Evolutionary conservation across 148 eudicot species (phyloP).

Genomic region (Rhododendron henanense): DNA sequence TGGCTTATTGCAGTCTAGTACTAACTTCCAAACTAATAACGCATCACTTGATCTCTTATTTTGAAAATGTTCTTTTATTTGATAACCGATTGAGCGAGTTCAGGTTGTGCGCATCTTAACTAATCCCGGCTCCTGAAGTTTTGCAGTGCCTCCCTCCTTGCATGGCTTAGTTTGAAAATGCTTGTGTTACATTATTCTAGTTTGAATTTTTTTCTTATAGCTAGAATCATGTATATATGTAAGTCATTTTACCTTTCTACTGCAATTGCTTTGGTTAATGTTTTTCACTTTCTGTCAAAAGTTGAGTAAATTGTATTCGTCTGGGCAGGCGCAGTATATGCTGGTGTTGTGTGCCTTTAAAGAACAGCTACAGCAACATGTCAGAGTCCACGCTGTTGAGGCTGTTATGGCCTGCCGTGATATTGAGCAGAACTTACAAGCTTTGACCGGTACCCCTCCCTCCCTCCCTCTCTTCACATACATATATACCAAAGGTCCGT

Average conservation of each 20-base stretch:
- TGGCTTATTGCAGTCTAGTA: background rate
- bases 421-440: slow-evolving; percentile 76
- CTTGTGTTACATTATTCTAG: background rate
- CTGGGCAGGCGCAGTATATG: slow-evolving; percentile 68
- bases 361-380: slow-evolving; percentile 97
- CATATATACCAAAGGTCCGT: background rate
- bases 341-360: slow-evolving; percentile 76
- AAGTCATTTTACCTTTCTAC: background rate
- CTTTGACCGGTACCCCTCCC: slow-evolving; percentile 59
- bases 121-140: background rate
- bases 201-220: background rate
- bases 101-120: too few species aligned
- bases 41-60: background rate
- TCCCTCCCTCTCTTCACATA: background rate
- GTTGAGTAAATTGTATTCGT: background rate
- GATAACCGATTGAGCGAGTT: too few species aligned
- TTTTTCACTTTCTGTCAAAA: background rate
- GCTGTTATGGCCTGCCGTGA: slow-evolving; percentile 98
- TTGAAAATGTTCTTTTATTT: background rate
- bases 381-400: slow-evolving; percentile 93
- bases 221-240: background rate
- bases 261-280: background rate
- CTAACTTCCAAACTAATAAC: background rate
- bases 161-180: background rate
- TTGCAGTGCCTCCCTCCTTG: background rate